Evolutionary conservation across 2,329 filamentous ascomycete species (phyloP).

Genomic region (Calonectria ilicicola): DNA sequence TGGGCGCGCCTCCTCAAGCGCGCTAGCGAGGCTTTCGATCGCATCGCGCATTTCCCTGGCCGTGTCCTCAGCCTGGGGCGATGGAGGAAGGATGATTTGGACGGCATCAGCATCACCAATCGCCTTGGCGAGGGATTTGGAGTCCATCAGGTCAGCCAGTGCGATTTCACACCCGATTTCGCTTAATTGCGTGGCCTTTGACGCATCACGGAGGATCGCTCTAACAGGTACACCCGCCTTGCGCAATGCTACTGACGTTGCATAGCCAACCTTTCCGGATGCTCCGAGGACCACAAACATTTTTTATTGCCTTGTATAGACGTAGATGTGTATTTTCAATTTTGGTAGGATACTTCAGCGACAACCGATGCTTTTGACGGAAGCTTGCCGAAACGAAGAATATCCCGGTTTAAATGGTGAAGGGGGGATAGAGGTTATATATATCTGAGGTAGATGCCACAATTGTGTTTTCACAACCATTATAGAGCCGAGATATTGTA

Average conservation of each 20-base stretch:
- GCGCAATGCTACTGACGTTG: not conserved
- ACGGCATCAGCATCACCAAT: not conserved
- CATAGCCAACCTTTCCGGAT: not conserved
- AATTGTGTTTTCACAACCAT: no score
- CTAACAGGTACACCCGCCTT: not conserved
- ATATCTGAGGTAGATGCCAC: no score
- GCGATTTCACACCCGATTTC: not conserved
- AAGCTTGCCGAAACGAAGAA: not conserved
- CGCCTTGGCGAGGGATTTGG: not conserved
- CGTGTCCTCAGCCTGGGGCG: not conserved
- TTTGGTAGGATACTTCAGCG: not conserved
- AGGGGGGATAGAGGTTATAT: no score
- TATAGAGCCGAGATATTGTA: no score
- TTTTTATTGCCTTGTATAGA: not conserved
- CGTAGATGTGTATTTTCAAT: not conserved
- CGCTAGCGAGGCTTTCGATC: not conserved
- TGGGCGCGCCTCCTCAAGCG: not conserved
- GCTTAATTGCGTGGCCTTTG: not conserved
- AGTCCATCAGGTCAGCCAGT: not conserved
- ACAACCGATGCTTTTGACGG: not conserved
- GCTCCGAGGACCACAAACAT: not conserved
- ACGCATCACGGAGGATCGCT: not conserved
- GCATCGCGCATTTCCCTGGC: not conserved
- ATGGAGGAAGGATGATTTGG: not conserved
- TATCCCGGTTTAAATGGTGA: not conserved